Percentiles rank a stretch among this genome's conserved stretches.
Evolutionary conservation across 1,284 basidiomycete species (phyloP).

Genomic region (Ganoderma boninense): DNA sequence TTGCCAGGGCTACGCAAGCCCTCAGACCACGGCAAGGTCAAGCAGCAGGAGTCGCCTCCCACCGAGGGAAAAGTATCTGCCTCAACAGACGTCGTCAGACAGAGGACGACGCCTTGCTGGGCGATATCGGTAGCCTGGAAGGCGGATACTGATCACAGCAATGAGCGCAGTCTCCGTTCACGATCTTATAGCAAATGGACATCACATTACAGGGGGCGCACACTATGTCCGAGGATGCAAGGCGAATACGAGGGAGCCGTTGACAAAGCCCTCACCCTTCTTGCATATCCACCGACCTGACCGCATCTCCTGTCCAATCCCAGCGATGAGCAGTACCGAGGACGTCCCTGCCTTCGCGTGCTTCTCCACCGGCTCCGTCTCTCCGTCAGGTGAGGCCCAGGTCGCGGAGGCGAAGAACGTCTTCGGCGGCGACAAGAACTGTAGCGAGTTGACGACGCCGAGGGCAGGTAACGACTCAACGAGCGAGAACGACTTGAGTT

Average conservation of each 20-base stretch:
- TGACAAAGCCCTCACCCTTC: constrained; percentile 74
- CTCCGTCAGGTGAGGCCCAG: constrained; percentile 47
- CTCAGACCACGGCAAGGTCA: constrained; percentile 1
- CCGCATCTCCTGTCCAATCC: constrained; percentile 87
- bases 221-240: constrained; percentile 50
- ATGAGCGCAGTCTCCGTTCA: not conserved
- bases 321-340: constrained; percentile 77
- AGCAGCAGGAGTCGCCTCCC: not conserved
- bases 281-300: constrained; percentile 88
- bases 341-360: constrained; percentile 32
- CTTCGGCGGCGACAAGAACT: constrained; percentile 73
- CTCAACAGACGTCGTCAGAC: not conserved
- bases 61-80: not conserved
- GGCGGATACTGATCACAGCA: not conserved
- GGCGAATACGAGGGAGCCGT: constrained; percentile 75
- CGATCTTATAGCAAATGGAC: not conserved
- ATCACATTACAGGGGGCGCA: constrained; percentile 1
- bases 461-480: constrained; percentile 69
- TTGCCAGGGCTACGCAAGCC: constrained; percentile 1
- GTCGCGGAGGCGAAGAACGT: constrained; percentile 52
- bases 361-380: constrained; percentile 19
- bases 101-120: not conserved
- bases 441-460: constrained; percentile 92
- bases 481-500: constrained; percentile 78
- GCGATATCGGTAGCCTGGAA: not conserved